A percentile compares a stretch with the other conserved stretches of the same genome.
Evolutionary conservation across 2,329 filamentous ascomycete species (phyloP).

Genomic region (Didymellaceae sp.): DNA sequence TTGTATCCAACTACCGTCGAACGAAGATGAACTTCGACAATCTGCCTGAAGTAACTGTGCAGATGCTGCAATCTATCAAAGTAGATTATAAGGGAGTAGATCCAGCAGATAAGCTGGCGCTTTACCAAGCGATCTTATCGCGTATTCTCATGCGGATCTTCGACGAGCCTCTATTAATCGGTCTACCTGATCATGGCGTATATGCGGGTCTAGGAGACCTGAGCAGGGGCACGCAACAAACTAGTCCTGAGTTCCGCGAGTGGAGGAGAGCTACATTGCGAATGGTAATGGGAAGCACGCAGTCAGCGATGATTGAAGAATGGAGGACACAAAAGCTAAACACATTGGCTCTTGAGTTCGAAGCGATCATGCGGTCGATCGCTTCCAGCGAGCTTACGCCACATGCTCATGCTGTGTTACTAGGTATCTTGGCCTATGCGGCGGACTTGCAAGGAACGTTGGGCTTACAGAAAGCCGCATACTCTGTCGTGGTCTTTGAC

Average conservation of each 20-base stretch:
- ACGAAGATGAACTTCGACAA: constrained; percentile 56
- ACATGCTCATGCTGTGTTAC: constrained; percentile 26
- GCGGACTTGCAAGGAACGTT: constrained; percentile 37
- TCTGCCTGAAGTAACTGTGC: constrained; percentile 25
- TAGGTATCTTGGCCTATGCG: constrained; percentile 32
- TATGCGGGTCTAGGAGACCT: constrained; percentile 26
- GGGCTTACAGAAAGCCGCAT: constrained; percentile 40
- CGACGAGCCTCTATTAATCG: constrained; percentile 33
- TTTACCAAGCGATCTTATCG: constrained; percentile 44
- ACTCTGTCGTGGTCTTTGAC: constrained; percentile 35
- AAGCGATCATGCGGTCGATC: constrained; percentile 31
- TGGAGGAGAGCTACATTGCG: constrained; percentile 43
- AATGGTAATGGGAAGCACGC: constrained; percentile 27
- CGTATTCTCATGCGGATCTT: constrained; percentile 38
- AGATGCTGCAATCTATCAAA: constrained; percentile 25
- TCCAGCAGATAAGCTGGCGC: constrained; percentile 33
- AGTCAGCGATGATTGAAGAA: background rate
- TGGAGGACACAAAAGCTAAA: background rate
- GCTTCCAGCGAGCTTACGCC: constrained; percentile 29
- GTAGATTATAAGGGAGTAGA: constrained; percentile 22
- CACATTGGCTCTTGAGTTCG: constrained; percentile 26
- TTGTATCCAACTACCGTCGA: constrained; percentile 71
- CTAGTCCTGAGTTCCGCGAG: constrained; percentile 28
- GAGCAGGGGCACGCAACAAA: constrained; percentile 25
- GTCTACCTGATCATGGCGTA: constrained; percentile 32